Evolutionary conservation across 139 green algal genomes (phyloP), one percentile per base, ranked within the genome.

Genomic region (Zygnema cylindricum): DNA sequence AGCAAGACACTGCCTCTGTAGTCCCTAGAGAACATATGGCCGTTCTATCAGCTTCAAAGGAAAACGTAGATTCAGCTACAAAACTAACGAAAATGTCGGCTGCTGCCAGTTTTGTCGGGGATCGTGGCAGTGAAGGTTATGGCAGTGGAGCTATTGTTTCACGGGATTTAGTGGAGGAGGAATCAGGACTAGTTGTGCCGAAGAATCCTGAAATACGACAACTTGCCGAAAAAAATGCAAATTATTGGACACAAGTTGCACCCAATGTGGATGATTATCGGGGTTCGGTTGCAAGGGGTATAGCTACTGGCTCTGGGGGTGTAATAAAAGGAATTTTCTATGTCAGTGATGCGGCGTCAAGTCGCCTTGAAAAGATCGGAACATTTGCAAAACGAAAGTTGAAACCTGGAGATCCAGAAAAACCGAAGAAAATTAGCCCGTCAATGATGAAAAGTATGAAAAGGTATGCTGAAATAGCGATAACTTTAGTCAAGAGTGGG

Each of bases 231-330:
- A 63, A 63, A 16, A 63, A 63, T 16, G 71, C 71, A 16, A 3
- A 79, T 25, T 79, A 54, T 43, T 79, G 71, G 71, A 79, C 71
- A 43, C 36, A 41, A 43, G 71, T 79, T 7, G 71, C 71, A 16
- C 71, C 71, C 3, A 79, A 79, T 43, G 71, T 79, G 71, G 71
- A 79, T 43, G 38, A 79, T 43, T 79, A 79, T 43, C 71, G 71
- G 11, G 71, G 71, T 16, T 25, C 71, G 3, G 36, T 79, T 41
- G 71, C 71, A 16, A 7, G 71, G 3, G 71, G 71, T 23, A 79
- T 79, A 25, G 71, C 71, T 7, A 41, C 36, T 43, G 71, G 71
- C 3, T 79, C 71, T 3, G 71, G 71, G 11, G 36, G 38, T 23
- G 71, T 79, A 11, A 79, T 79, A 7, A 41, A 43, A 11, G 71